phyloP scores from a whole-genome alignment of 495 filamentous ascomycete species.

The Xylaria nigripes region DNA sequence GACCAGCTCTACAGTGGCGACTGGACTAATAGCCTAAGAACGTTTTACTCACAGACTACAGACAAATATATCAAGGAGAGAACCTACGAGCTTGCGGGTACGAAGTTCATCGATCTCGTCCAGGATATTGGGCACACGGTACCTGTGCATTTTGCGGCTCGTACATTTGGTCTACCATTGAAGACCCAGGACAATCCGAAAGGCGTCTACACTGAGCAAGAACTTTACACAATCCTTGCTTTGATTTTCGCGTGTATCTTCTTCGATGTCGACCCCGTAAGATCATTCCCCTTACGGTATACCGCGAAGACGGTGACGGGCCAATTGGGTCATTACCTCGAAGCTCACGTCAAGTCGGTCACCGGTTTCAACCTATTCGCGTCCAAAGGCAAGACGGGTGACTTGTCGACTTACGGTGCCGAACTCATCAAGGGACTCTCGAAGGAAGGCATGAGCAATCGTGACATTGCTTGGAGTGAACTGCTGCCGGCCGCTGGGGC shows the following conservation, averaged over 20 bases:
- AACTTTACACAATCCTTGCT: conserved; percentile 68
- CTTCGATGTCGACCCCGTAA: conserved; percentile 40
- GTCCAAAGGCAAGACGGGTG: conserved; percentile 33
- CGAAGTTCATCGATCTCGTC: conserved; percentile 66
- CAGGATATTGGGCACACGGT: conserved; percentile 69
- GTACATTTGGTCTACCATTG: conserved; percentile 64
- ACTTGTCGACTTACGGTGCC: conserved; percentile 58
- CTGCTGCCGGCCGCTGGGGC: conserved; percentile 44
- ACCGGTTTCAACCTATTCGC: conserved; percentile 46
- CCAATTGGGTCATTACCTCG: conserved; percentile 37
- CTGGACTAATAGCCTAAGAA: conserved; percentile 51
- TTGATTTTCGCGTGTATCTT: conserved; percentile 53
- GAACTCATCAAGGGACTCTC: conserved; percentile 61
- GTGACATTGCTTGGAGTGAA: conserved; percentile 68
- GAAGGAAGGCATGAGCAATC: conserved; percentile 53
- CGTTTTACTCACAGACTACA: conserved; percentile 58
- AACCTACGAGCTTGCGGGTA: conserved; percentile 47
- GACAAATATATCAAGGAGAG: conserved; percentile 56
- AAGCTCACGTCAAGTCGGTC: conserved; percentile 52
- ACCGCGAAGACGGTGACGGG: conserved; percentile 53
- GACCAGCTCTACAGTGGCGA: conserved; percentile 50
- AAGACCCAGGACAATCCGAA: conserved; percentile 59
- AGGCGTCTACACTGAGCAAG: conserved; percentile 69
- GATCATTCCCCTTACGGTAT: conserved; percentile 50
- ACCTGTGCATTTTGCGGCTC: conserved; percentile 63